These are phyloP conservation scores for Acacia confusa DNA, from an alignment of 306 rosid genomes.

Conservation along the genomic window DNA sequence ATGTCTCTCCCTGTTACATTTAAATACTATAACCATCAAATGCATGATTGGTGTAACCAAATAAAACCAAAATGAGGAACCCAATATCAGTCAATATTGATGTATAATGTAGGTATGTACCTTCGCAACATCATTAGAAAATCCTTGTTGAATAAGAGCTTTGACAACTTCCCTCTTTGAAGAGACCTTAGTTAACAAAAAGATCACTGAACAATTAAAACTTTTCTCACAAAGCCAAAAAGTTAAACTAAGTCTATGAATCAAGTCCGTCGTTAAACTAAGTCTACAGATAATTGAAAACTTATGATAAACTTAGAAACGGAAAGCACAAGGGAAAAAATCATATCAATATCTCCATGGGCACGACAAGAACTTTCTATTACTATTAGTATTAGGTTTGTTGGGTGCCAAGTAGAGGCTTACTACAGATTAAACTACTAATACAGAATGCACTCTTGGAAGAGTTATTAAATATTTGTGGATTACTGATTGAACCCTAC, in stretches of 20 bases:
- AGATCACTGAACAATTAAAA: slow-evolving; percentile 10
- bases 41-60: not conserved
- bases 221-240: not conserved
- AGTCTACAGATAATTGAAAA: not conserved
- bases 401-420: not conserved
- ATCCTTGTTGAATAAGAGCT: slow-evolving; percentile 70
- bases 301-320: not conserved
- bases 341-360: not conserved
- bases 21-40: not conserved
- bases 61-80: not conserved
- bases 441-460: not conserved
- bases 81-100: slow-evolving; percentile 1
- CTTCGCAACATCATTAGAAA: slow-evolving; percentile 92
- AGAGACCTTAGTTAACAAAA: slow-evolving; percentile 57
- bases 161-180: slow-evolving; percentile 67
- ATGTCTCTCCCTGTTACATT: no score
- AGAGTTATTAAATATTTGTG: not conserved
- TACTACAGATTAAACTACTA: not conserved
- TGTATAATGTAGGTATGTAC: slow-evolving; percentile 40
- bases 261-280: not conserved
- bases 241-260: not conserved
- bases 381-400: not conserved
- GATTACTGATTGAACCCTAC: not conserved
- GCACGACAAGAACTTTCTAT: not conserved
- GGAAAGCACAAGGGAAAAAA: not conserved